Base-by-base conservation (phyloP, 2,329 filamentous ascomycete genomes). In the Cladophialophora carrionii region DNA sequence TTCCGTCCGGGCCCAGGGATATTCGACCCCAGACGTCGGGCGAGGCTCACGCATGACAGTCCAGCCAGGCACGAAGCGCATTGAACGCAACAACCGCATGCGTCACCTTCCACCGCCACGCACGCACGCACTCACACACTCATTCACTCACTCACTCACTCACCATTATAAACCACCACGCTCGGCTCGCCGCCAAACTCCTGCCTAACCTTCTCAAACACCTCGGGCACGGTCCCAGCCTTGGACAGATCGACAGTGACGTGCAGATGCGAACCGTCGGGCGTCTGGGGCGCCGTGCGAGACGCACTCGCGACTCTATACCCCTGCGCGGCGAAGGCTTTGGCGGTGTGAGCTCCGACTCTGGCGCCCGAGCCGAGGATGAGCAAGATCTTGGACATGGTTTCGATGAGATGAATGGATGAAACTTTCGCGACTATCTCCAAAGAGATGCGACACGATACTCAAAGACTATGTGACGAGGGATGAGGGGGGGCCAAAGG, bases 331-430 rank as follows among this genome's bases (percentile, higher is more conserved):
- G 76, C 73, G 67, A 82, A 81, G 8, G 74, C 72, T 14, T 71
- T 68, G n/a, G 76, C 76, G 3, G 78, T 75, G 22, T 72, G 62
- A 2, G 73, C 67, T 10, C 79, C 80, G 29, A 81, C 71, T 61
- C 78, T 81, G 55, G 78, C 64, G 2, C 80, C 80, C 8, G 78
- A 74, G 41, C 80, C 80, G 51, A 82, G 75, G 66, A 82, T 78
- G 61, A 81, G 75, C 37, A 67, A 24, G 54, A 71, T 62, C 43
- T 60, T 60, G 31, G 61, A 51, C 29, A 41, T 54, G 26, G 8
- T 49, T 8, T 6, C 20, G 46, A 41, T 41, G 17, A 17, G 10
- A 49, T 49, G 10, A 22, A 49, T 24, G 52, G 20, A n/a, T 20
- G 29, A n/a, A 12, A 34, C 9, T 17, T 54, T 1, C 7, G 14